Evolutionary conservation across 2,329 filamentous ascomycete species (phyloP), one percentile per base, ranked within the genome.

Genomic region (Septoria petroselini): DNA sequence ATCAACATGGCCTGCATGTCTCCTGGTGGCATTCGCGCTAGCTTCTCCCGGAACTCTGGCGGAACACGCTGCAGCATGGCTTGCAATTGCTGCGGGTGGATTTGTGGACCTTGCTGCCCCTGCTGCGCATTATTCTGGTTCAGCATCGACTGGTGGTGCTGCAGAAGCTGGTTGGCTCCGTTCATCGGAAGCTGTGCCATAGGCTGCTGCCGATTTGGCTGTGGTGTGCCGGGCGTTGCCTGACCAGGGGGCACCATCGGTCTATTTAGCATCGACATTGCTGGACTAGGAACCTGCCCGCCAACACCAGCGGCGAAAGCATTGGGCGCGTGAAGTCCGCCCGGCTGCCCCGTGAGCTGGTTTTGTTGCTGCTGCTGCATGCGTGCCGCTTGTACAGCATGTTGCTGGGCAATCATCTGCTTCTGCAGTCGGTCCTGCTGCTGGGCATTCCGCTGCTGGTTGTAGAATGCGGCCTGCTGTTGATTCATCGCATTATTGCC

Each of bases 241-340:
- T 75, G 73, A 2, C 71, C 72, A 8, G 73, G 73, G 40, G 73
- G 71, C 30, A 62, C 66, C 66, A 77, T 73, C 1, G 74, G 72
- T 14, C 71, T 68, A 25, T 72, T 77, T 17, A 77, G 66, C 68
- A 74, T 74, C 1, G 71, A 68, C 74, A 77, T 76, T 3, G 69
- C 71, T 27, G 72, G 72, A 48, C 70, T 74, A 27, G 62, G 59
- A 29, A 53, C 49, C 37, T 62, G 62, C 11, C 52, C 61, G 15
- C 48, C 43, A 15, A 57, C 52, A 11, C 59, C 61, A 14, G 57
- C 72, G 65, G 56, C 70, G 62, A 42, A 69, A 58, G 40, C 69
- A 64, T 54, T 70, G 60, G 38, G 70, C 9, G 70, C 64, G 48
- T 73, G 74, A 27, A 77, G 63, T 8, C 73, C 67, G 50, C 73